Percentiles rank a stretch among this genome's conserved stretches.
Evolutionary conservation across 2,329 filamentous ascomycete genomes (phyloP).

Genomic region (Trichoderma harzianum): DNA sequence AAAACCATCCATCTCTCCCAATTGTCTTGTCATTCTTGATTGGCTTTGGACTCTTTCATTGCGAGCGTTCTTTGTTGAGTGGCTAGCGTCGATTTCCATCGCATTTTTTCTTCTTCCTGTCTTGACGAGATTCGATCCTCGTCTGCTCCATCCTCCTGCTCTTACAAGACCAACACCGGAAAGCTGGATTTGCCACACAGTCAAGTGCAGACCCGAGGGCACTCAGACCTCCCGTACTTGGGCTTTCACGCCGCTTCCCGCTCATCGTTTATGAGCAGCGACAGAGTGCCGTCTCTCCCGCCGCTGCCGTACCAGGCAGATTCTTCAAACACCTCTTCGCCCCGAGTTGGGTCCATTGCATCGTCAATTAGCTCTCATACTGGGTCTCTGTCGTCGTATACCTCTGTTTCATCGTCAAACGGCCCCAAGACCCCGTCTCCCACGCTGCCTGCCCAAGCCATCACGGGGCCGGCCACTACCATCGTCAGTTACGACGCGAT

Average conservation of each 20-base stretch:
- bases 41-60: conserved; percentile 10
- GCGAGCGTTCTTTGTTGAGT: conserved; percentile 12
- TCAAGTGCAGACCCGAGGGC: conserved; percentile 14
- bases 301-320: conserved; percentile 67
- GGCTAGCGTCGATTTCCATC: conserved; percentile 9
- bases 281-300: conserved; percentile 70
- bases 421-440: conserved; percentile 77
- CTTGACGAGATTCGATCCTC: neutral
- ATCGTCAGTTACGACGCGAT: conserved; percentile 53
- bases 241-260: conserved; percentile 58
- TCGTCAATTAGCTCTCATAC: conserved; percentile 51
- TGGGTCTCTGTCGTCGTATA: conserved; percentile 54
- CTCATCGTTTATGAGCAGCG: conserved; percentile 61
- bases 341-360: conserved; percentile 72
- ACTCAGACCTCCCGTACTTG: conserved; percentile 53
- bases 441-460: conserved; percentile 52
- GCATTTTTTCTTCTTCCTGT: neutral
- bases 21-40: conserved; percentile 8
- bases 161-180: conserved; percentile 57
- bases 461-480: conserved; percentile 30
- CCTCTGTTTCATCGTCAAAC: conserved; percentile 54
- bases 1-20: neutral
- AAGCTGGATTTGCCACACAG: conserved; percentile 88
- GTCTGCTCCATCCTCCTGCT: neutral
- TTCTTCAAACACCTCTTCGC: conserved; percentile 69